A percentile compares a stretch with the other conserved stretches of the same genome.
Evolutionary conservation across 345 rosid species (phyloP).

Genomic region (Sisymbrium altissimum): DNA sequence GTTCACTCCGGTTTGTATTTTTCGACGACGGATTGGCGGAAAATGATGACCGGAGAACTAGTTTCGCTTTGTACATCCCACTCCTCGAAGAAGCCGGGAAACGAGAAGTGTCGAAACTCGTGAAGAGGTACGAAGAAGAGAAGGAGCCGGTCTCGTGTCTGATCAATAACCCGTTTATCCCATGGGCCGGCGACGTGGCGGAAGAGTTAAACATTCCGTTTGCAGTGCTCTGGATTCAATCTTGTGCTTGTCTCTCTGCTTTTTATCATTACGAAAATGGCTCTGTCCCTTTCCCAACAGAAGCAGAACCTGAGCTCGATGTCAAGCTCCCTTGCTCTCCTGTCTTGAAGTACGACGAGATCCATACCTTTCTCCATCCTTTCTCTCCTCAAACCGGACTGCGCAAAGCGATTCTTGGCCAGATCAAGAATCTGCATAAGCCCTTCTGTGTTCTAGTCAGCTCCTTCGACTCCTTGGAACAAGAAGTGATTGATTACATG

Average conservation of each 20-base stretch:
- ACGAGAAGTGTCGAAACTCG: slow-evolving; percentile 39
- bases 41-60: slow-evolving; percentile 42
- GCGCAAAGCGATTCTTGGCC: neutral
- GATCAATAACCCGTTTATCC: slow-evolving; percentile 67
- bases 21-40: slow-evolving; percentile 54
- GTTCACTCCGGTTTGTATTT: slow-evolving; percentile 60
- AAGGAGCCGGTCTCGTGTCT: slow-evolving; percentile 66
- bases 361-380: slow-evolving; percentile 70
- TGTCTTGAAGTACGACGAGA: slow-evolving; percentile 56
- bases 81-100: slow-evolving; percentile 54
- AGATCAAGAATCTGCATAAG: neutral
- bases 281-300: slow-evolving; percentile 47
- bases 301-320: slow-evolving; percentile 44
- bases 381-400: slow-evolving; percentile 39
- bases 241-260: slow-evolving; percentile 59
- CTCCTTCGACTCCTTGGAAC: neutral
- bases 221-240: slow-evolving; percentile 82
- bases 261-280: slow-evolving; percentile 56
- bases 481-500: neutral
- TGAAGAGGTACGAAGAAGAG: slow-evolving; percentile 27
- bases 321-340: slow-evolving; percentile 64
- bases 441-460: neutral
- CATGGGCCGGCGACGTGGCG: slow-evolving; percentile 69
- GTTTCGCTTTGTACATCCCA: slow-evolving; percentile 34
- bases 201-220: slow-evolving; percentile 53